Evolutionary conservation across 1,139 yeast genomes (phyloP).

Genomic region (Geotrichum carabidarum): DNA sequence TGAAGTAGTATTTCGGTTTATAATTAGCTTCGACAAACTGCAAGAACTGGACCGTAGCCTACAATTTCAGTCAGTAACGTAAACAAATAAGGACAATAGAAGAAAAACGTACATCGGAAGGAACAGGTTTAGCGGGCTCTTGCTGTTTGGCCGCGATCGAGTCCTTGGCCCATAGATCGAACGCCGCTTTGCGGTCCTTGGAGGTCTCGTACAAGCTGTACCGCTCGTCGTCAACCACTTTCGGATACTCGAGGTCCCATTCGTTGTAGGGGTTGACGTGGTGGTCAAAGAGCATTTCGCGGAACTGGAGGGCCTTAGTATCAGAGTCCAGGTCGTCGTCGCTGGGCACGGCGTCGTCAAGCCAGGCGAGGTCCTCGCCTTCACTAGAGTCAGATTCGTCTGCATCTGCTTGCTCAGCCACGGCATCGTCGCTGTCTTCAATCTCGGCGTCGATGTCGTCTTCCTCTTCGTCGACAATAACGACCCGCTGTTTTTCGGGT

Average conservation of each 20-base stretch:
- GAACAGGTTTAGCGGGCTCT: background rate
- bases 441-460: constrained; percentile 20
- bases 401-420: constrained; percentile 17
- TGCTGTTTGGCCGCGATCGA: constrained; percentile 23
- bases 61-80: constrained; percentile 1
- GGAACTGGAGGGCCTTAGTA: constrained; percentile 6
- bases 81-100: background rate
- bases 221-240: constrained; percentile 40
- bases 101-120: constrained; percentile 11
- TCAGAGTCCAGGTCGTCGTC: constrained; percentile 21
- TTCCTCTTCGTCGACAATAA: constrained; percentile 15
- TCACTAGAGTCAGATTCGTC: constrained; percentile 18
- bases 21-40: constrained; percentile 34
- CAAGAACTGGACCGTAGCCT: constrained; percentile 33
- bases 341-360: constrained; percentile 18
- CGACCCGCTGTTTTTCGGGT: constrained; percentile 9
- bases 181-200: constrained; percentile 37
- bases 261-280: constrained; percentile 42
- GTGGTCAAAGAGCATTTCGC: constrained; percentile 6
- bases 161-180: constrained; percentile 42
- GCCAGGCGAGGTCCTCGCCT: constrained; percentile 19
- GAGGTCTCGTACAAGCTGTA: constrained; percentile 40
- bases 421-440: constrained; percentile 22
- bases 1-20: constrained; percentile 38
- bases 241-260: constrained; percentile 47